phyloP scores from a whole-genome alignment of 2,329 filamentous ascomycete species.

The Aspergillus ustus region DNA sequence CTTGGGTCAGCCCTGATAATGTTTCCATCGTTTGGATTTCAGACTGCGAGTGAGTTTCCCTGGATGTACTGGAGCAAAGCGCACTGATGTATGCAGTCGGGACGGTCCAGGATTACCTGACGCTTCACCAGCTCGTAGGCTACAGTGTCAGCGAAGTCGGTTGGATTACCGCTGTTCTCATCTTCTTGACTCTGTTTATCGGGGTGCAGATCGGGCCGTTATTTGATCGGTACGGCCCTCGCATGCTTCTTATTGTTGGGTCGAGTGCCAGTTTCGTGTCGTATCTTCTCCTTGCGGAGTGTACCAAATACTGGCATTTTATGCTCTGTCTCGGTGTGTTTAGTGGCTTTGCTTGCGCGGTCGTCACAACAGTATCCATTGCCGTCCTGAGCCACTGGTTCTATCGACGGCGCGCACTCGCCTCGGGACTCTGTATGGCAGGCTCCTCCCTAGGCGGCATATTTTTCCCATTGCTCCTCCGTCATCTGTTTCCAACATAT shows the following conservation, averaged over 20 bases:
- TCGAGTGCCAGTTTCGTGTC: slow-evolving; percentile 43
- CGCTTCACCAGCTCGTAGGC: slow-evolving; percentile 48
- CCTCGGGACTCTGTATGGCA: slow-evolving; percentile 46
- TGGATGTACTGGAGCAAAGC: neutral
- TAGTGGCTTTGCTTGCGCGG: slow-evolving; percentile 40
- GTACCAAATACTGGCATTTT: slow-evolving; percentile 55
- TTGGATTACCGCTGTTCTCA: slow-evolving; percentile 55
- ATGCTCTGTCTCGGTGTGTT: slow-evolving; percentile 45
- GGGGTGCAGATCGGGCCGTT: slow-evolving; percentile 56
- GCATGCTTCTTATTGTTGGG: slow-evolving; percentile 45
- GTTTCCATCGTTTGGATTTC: slow-evolving; percentile 52
- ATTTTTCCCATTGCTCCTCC: slow-evolving; percentile 42
- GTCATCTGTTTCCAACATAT: slow-evolving; percentile 34
- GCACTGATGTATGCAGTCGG: slow-evolving; percentile 39
- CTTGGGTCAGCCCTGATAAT: slow-evolving; percentile 41
- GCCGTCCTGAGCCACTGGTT: slow-evolving; percentile 49
- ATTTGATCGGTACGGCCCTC: slow-evolving; percentile 54
- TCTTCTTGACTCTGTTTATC: slow-evolving; percentile 51
- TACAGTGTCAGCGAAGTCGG: slow-evolving; percentile 53
- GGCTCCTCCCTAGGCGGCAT: slow-evolving; percentile 46
- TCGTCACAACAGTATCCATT: slow-evolving; percentile 43
- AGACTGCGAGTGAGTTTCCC: slow-evolving; percentile 38
- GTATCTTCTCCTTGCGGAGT: slow-evolving; percentile 54
- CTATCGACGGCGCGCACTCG: slow-evolving; percentile 40
- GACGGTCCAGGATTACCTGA: slow-evolving; percentile 55